Base-by-base conservation (phyloP, 768 basidiomycete genomes). In the Trametes elegans region DNA sequence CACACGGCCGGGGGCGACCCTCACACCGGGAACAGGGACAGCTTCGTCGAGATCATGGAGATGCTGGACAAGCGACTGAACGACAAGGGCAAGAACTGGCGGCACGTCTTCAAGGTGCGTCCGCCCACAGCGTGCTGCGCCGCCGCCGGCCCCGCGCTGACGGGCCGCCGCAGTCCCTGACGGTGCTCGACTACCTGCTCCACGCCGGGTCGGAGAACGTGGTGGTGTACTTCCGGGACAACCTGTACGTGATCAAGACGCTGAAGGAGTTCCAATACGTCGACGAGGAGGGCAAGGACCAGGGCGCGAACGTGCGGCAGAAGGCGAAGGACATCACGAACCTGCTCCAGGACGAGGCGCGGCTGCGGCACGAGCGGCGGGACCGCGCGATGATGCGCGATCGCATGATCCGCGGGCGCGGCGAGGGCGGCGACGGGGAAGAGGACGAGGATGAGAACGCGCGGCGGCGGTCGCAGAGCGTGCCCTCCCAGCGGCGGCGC, bases 21-120 rank as follows among this genome's bases (percentile, higher is more conserved):
- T 57, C 53, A 46, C 43, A n/a, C 21, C 36, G n/a, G n/a, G 27
- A 2, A 7, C 62, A 84, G 94, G 73, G 88, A 85, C 56, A 95
- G 98, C 66, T 99, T 99, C 70, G 93, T 98, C 11, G 97, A 99
- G 74, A 92, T 99, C 66, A 98, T 99, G 93, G 97, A 99, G 77
- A 97, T 98, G 93, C 80, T 99, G 44, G 97, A 98, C 74, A 98
- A 99, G 73, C 85, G 97, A 47, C 75, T 99, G 58, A 94, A 94
- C 64, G 97, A 99, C 76, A 98, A 97, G 78, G 97, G 97, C 32
- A 98, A 98, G 83, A 98, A 98, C 66, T 99, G 97, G 97, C 82
- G 96, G 48, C 97, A 99, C 77, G 96, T 98, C 54, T 98, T 97
- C 83, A 98, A 98, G 80, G 93, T 87, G 53, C 55, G 78, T 41